Conservation (phyloP, 1,139 yeast species). For the Candida glucosophila region DNA sequence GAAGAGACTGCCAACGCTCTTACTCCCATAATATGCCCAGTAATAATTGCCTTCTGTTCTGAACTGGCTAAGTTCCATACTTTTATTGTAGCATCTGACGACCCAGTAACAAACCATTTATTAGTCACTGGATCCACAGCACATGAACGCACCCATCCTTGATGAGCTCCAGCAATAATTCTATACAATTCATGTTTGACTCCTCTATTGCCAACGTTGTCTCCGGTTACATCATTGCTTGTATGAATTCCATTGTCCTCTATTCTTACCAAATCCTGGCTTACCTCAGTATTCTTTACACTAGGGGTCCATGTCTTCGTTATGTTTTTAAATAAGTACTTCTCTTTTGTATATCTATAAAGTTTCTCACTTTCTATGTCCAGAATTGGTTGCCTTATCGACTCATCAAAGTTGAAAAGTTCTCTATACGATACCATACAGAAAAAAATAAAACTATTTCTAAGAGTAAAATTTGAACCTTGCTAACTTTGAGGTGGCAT, state of each 20-base stretch:
- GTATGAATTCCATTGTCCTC: constrained; percentile 12
- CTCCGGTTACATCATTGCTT: constrained; percentile 1
- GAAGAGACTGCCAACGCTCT: constrained; percentile 66
- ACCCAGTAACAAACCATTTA: constrained; percentile 87
- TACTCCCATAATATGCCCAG: constrained; percentile 90
- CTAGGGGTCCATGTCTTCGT: not conserved
- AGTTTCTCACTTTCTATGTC: too few relatives aligned
- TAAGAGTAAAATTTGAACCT: too few relatives aligned
- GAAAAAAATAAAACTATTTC: too few relatives aligned
- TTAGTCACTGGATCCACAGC: constrained; percentile 75
- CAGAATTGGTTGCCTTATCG: too few relatives aligned
- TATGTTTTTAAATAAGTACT: constrained; percentile 1
- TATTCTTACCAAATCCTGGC: too few relatives aligned
- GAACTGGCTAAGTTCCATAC: constrained; percentile 86
- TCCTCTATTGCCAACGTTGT: constrained; percentile 2
- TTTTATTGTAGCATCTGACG: constrained; percentile 81
- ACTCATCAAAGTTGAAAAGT: too few relatives aligned
- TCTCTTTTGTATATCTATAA: too few relatives aligned
- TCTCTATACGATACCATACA: too few relatives aligned
- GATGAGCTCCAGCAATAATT: constrained; percentile 76
- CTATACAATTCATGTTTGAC: constrained; percentile 45
- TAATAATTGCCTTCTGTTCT: constrained; percentile 59
- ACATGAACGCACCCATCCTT: constrained; percentile 84
- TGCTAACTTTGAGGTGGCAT: too few relatives aligned
- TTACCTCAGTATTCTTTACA: not conserved